Conservation (phyloP, 768 basidiomycete genomes). For the Ramaria sp. region DNA sequence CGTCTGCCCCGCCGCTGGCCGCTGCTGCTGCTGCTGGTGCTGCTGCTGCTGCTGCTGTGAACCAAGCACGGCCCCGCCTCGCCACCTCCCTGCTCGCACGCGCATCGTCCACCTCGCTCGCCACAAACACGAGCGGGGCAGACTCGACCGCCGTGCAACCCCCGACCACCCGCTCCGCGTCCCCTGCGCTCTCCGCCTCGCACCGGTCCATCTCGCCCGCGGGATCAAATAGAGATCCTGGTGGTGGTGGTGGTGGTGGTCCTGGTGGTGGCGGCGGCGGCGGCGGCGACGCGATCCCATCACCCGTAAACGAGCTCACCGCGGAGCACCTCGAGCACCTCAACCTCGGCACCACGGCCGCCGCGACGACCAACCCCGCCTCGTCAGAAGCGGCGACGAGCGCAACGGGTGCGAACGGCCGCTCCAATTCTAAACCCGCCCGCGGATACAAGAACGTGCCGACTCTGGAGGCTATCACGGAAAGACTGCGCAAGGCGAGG, state of each 20-base stretch:
- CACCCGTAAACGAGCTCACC: constrained; percentile 43
- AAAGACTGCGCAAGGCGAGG: constrained; percentile 60
- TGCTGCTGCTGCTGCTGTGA: constrained; percentile 20
- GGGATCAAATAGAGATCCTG: constrained; percentile 34
- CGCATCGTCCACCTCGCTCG: constrained; percentile 43
- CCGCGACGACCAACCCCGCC: constrained; percentile 14
- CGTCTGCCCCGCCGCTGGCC: constrained; percentile 10
- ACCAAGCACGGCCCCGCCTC: constrained; percentile 46
- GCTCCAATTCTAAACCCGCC: constrained; percentile 29
- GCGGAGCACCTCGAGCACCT: constrained; percentile 55
- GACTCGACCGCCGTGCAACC: constrained; percentile 63
- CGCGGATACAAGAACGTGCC: constrained; percentile 86
- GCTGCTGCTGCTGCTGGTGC: too few species aligned
- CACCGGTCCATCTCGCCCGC: constrained; percentile 28
- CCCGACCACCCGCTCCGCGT: constrained; percentile 55
- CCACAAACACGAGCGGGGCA: constrained; percentile 28
- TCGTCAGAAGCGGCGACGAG: constrained; percentile 17
- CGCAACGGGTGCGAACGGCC: neutral
- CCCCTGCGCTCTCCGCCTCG: constrained; percentile 44
- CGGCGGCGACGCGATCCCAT: constrained; percentile 21
- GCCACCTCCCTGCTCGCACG: constrained; percentile 56
- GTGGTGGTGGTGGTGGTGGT: too few species aligned
- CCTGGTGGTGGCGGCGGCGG: too few species aligned
- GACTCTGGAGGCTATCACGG: constrained; percentile 75
- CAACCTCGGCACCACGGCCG: constrained; percentile 25